Evolutionary conservation across 768 basidiomycete species (phyloP), one percentile per base, ranked within the genome.

Genomic region (Termitomyces sp.): DNA sequence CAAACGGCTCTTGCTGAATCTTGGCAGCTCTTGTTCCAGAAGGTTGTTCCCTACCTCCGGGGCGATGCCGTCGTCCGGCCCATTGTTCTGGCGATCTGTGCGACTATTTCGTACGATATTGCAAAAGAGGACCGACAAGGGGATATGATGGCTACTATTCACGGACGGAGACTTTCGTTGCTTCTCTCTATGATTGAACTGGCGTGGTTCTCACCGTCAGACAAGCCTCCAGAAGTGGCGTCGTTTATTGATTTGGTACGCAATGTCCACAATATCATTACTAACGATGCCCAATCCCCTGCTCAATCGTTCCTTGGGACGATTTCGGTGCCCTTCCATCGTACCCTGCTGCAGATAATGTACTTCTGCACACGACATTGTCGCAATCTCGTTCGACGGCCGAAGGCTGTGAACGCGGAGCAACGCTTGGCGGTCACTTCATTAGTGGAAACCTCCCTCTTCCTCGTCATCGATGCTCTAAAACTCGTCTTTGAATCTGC

Each of bases 141-240:
- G 0, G 88, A 93, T 57, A 88, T 94, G 81, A 90, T 94, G 84
- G 79, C 87, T 0, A 81, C 82, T 1, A 85, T 94, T 16, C 93
- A 98, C 61, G 81, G 83, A 2, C 82, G 87, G 24, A 79, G 92
- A 33, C 72, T 98, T 24, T 79, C 82, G 4, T 76, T 96, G 2
- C 76, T 97, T 2, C 77, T 93, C 24, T 81, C 87, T 0, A 69
- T 95, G 51, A 75, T 94, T n/a, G 90, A 97, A 63, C 78, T 89
- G 4, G 84, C 83, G 0, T 90, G 92, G 85, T 90, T 90, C 66
- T 82, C 82, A 2, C 74, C 80, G 0, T 67, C 78, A 6, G 84
- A 85, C 60, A 79, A 78, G 41, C 72, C 80, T 51, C 59, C 72
- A 1, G 86, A 88, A 63, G 72, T 86, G 8, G 71, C 77, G 34